phyloP scores from a whole-genome alignment of 1,284 basidiomycete genomes.

The Filobasidium uniguttulatum region DNA sequence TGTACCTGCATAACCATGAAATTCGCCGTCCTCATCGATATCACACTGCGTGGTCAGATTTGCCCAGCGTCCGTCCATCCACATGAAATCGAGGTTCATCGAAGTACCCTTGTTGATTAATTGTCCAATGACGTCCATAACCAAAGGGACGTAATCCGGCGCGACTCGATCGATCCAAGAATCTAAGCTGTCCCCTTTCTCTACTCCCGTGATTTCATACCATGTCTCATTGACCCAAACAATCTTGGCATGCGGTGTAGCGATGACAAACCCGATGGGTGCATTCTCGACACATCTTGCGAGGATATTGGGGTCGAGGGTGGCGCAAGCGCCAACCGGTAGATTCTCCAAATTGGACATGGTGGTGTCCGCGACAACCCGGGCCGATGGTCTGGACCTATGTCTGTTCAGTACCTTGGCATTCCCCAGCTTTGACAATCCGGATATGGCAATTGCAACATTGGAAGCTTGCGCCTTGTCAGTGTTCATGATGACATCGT shows the following conservation, averaged over 20 bases:
- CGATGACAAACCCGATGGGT: conserved; percentile 11
- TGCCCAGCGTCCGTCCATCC: conserved; percentile 9
- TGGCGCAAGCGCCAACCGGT: background rate
- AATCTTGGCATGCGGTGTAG: conserved; percentile 5
- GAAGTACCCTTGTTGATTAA: conserved; percentile 1
- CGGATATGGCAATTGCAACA: no score
- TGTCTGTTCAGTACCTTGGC: no score
- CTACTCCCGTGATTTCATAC: conserved; percentile 6
- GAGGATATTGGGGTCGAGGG: background rate
- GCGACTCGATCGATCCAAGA: conserved; percentile 10
- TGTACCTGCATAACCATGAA: conserved; percentile 2
- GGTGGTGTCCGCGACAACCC: no score
- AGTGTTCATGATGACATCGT: no score
- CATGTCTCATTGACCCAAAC: conserved; percentile 12
- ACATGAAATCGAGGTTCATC: conserved; percentile 6
- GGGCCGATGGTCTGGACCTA: no score
- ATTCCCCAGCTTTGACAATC: no score
- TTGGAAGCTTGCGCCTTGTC: no score
- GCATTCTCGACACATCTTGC: background rate
- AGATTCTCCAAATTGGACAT: no score
- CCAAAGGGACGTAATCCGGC: background rate
- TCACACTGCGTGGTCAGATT: conserved; percentile 6
- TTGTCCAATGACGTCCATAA: conserved; percentile 3
- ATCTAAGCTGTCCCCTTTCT: conserved; percentile 8
- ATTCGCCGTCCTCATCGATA: conserved; percentile 5